Conservation (phyloP, 106 monocot genomes). For the Acanthochlamys bracteata region DNA sequence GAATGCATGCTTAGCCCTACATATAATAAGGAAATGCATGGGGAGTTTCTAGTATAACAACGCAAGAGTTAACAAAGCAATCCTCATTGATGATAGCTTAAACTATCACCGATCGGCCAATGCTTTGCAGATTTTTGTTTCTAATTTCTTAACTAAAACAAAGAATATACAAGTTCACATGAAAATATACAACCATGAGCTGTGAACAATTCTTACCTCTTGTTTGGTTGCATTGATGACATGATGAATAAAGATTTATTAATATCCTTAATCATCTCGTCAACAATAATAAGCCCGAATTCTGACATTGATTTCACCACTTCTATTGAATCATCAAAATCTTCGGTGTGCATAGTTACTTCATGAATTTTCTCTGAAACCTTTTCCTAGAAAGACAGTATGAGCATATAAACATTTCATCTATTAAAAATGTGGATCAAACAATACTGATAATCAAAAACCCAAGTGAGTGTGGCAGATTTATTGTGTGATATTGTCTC, state of each 20-base stretch:
- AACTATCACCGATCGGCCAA: too few species aligned
- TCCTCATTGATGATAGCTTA: too few species aligned
- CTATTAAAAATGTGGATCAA: neutral
- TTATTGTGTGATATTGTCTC: neutral
- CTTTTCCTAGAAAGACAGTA: conserved; percentile 39
- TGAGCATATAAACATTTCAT: neutral
- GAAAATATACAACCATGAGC: neutral
- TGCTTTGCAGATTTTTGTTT: too few species aligned
- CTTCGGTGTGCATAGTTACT: conserved; percentile 67
- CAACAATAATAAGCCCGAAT: conserved; percentile 58
- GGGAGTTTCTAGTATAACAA: neutral
- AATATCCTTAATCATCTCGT: conserved; percentile 90
- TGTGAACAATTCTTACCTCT: conserved; percentile 37
- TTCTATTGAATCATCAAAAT: conserved; percentile 86
- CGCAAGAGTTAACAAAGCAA: too few species aligned
- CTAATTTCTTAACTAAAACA: too few species aligned
- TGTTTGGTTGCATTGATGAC: conserved; percentile 57
- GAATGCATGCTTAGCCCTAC: too few species aligned
- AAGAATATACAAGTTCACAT: too few species aligned
- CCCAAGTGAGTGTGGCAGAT: neutral
- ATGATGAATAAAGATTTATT: conserved; percentile 58
- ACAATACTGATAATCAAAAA: neutral
- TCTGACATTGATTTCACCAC: conserved; percentile 70
- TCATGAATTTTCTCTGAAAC: conserved; percentile 57
- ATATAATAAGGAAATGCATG: too few species aligned